Evolutionary conservation across 257 asterid species (phyloP).

Genomic region (Ligustrum vulgare): DNA sequence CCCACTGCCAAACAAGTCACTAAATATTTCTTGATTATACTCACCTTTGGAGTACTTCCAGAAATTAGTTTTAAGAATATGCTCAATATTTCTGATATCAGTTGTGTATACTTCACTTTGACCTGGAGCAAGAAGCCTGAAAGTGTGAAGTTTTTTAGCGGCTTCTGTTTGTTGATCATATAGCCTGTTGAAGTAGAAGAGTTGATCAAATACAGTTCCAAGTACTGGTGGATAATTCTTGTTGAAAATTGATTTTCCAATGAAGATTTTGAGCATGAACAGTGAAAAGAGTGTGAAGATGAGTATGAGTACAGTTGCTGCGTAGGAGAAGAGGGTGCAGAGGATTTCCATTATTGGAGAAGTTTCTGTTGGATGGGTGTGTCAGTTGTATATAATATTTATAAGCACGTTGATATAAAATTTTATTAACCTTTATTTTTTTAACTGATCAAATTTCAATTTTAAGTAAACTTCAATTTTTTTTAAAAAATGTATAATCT

Average conservation of each 20-base stretch:
- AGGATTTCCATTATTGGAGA: constrained; percentile 36
- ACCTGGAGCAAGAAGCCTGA: constrained; percentile 47
- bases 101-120: constrained; percentile 64
- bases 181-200: constrained; percentile 51
- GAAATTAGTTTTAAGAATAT: constrained; percentile 61
- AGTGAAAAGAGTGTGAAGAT: constrained; percentile 25
- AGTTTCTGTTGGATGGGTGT: neutral
- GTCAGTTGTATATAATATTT: too few relatives aligned
- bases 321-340: constrained; percentile 20
- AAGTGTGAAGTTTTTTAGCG: constrained; percentile 42
- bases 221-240: constrained; percentile 54
- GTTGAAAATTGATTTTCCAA: constrained; percentile 49
- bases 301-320: constrained; percentile 22
- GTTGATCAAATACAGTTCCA: constrained; percentile 66
- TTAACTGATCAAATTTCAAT: too few relatives aligned
- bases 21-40: constrained; percentile 41
- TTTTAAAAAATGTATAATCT: too few relatives aligned
- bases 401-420: neutral
- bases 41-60: constrained; percentile 49
- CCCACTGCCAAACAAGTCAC: constrained; percentile 66
- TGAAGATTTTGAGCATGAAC: constrained; percentile 33
- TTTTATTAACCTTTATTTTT: too few relatives aligned
- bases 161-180: constrained; percentile 47
- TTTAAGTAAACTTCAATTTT: too few relatives aligned
- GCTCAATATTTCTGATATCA: constrained; percentile 51